Evolutionary conservation across 164 flowering plant species (phyloP).

Genomic region (Nymphaea thermarum): DNA sequence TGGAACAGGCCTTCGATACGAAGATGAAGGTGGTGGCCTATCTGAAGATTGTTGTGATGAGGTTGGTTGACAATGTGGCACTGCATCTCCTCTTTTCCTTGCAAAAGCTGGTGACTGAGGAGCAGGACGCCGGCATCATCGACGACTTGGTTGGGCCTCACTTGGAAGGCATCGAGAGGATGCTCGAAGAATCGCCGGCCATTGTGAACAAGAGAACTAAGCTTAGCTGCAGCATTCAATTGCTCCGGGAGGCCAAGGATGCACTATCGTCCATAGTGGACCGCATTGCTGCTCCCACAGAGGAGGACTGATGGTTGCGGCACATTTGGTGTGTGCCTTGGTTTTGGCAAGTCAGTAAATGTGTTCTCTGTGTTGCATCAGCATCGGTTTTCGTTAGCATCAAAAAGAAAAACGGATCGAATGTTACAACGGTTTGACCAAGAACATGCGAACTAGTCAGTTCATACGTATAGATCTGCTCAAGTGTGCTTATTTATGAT

Average conservation of each 20-base stretch:
- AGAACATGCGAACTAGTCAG: no score
- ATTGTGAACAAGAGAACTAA: neutral
- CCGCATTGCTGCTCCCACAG: no score
- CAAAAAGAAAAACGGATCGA: no score
- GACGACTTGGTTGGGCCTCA: neutral
- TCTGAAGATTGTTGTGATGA: conserved; percentile 20
- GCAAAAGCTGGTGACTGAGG: conserved; percentile 1
- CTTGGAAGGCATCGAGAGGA: neutral
- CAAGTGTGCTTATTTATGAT: no score
- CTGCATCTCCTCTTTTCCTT: conserved; percentile 10
- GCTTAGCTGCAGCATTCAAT: conserved; percentile 1
- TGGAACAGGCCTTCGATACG: conserved; percentile 25
- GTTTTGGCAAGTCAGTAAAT: no score
- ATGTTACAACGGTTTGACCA: no score
- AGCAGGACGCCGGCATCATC: neutral
- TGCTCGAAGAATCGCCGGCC: neutral
- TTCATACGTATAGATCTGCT: no score
- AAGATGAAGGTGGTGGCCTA: conserved; percentile 20
- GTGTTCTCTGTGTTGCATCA: no score
- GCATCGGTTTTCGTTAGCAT: no score
- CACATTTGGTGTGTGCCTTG: no score
- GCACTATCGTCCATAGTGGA: no score
- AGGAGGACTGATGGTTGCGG: no score
- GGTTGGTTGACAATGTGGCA: conserved; percentile 20
- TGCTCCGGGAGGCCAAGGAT: conserved; percentile 1